Base-by-base conservation (phyloP, 2,329 filamentous ascomycete species). In the Hymenoscyphus albidus region DNA sequence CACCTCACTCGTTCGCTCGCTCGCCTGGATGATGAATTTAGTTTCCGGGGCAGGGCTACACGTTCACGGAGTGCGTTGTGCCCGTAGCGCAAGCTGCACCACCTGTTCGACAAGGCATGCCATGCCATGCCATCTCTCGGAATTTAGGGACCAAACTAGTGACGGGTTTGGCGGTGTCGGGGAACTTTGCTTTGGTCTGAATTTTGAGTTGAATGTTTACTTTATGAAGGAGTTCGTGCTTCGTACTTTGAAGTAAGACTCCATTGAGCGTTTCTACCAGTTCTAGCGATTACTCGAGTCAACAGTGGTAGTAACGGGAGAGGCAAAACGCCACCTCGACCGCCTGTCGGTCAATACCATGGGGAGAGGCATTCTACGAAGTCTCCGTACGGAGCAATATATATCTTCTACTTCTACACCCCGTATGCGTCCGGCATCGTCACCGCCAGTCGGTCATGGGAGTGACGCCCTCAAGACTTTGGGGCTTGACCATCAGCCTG, bases 401-500 rank as follows among this genome's bases (percentile, higher is more conserved):
- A 22, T 18, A 18, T 51, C 18, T 22, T 51, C 22, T 51, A 27
- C 27, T 27, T 27, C 27, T 27, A 27, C 27, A 27, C 27, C 27
- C 27, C 27, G 27, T 22, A 51, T 51, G 44, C 44, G 22, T 51
- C 44, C 18, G 44, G 44, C 58, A 18, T 59, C 58, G 58, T 59
- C 58, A 59, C 58, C 58, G 58, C 58, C 58, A 40, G 58, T 27
- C 57, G 7, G 22, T 59, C 35, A 35, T 38, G 32, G 6, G 14
- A 27, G 27, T 27, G 27, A 38, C 12, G 27, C 22, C 57, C 38
- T 38, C 12, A n/a, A 22, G 10, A 18, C 35, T 40, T 38, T 18
- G 40, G 27, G 0, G 16, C 35, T 16, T 27, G 22, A 27, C 22
- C 18, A 63, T 63, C 62, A 63, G 62, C 55, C 62, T 59, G 62